phyloP scores from a whole-genome alignment of 2,329 filamentous ascomycete genomes.

The Hirsutella rhossiliensis region DNA sequence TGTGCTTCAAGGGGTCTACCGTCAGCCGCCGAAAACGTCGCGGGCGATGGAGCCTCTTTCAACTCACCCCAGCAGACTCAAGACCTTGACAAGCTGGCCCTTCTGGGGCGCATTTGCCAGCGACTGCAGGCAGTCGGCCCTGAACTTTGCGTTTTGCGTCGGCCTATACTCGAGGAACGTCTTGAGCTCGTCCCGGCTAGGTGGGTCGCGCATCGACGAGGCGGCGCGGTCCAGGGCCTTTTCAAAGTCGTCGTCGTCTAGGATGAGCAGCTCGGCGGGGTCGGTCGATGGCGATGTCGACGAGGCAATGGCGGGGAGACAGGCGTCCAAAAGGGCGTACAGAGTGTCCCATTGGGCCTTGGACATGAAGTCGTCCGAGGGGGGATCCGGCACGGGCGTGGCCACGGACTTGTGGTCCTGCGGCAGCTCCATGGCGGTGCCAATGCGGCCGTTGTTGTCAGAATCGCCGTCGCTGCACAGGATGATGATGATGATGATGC shows the following conservation, averaged over 20 bases:
- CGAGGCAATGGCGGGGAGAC: conserved; percentile 45
- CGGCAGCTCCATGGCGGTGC: neutral
- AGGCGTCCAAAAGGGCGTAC: conserved; percentile 42
- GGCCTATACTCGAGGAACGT: conserved; percentile 41
- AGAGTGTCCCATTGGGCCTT: conserved; percentile 41
- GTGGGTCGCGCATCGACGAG: conserved; percentile 22
- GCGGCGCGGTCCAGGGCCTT: conserved; percentile 27
- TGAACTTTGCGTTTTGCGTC: conserved; percentile 39
- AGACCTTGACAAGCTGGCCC: conserved; percentile 23
- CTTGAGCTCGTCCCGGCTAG: conserved; percentile 30
- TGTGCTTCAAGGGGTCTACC: conserved; percentile 31
- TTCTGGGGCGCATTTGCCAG: conserved; percentile 24
- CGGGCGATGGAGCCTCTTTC: neutral
- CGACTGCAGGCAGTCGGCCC: conserved; percentile 32
- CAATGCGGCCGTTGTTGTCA: too few species aligned
- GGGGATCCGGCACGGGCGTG: conserved; percentile 13
- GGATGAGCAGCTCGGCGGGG: conserved; percentile 22
- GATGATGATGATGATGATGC: too few species aligned
- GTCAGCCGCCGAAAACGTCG: neutral
- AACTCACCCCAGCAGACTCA: conserved; percentile 32
- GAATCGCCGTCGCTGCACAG: too few species aligned
- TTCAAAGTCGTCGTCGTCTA: conserved; percentile 39
- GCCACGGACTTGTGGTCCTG: conserved; percentile 2
- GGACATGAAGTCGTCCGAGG: conserved; percentile 25
- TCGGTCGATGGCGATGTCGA: conserved; percentile 19